phyloP scores from a whole-genome alignment of 2,329 filamentous ascomycete genomes.

The Clonostachys solani region DNA sequence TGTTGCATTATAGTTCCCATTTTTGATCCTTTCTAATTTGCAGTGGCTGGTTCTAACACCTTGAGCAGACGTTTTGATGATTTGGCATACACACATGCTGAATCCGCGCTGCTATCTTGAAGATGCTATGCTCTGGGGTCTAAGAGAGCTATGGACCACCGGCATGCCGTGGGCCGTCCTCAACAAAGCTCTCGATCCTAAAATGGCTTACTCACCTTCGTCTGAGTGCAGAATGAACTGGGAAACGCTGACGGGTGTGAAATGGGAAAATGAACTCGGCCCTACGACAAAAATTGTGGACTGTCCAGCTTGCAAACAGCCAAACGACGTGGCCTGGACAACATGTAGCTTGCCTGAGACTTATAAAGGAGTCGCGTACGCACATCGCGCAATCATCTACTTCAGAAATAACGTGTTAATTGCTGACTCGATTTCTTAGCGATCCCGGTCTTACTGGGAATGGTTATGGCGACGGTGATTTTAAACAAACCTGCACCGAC shows the following conservation, averaged over 20 bases:
- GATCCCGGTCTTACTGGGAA: too few species aligned
- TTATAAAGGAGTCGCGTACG: too few species aligned
- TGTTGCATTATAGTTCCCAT: too few species aligned
- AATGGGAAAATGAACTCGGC: slow-evolving; percentile 59
- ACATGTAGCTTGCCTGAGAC: slow-evolving; percentile 32
- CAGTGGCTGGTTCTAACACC: too few species aligned
- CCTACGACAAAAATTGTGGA: slow-evolving; percentile 36
- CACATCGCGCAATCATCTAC: too few species aligned
- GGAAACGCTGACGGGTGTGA: slow-evolving; percentile 35
- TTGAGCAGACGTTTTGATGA: slow-evolving; percentile 68
- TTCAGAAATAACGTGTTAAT: too few species aligned
- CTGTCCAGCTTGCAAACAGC: slow-evolving; percentile 49
- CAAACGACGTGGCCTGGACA: slow-evolving; percentile 54
- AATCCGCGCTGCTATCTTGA: slow-evolving; percentile 71
- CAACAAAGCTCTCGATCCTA: slow-evolving; percentile 51
- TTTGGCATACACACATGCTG: slow-evolving; percentile 76
- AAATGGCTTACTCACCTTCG: slow-evolving; percentile 51
- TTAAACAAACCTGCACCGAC: slow-evolving; percentile 39
- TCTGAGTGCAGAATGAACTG: slow-evolving; percentile 40
- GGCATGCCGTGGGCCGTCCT: slow-evolving; percentile 64
- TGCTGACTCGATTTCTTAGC: slow-evolving; percentile 1
- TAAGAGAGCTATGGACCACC: slow-evolving; percentile 52
- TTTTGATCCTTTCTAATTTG: too few species aligned
- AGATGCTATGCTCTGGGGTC: slow-evolving; percentile 59
- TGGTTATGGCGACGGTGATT: slow-evolving; percentile 56